These are phyloP conservation scores for Cyamopsis tetragonoloba DNA, from an alignment of 306 rosid genomes.

Conservation along the genomic window DNA sequence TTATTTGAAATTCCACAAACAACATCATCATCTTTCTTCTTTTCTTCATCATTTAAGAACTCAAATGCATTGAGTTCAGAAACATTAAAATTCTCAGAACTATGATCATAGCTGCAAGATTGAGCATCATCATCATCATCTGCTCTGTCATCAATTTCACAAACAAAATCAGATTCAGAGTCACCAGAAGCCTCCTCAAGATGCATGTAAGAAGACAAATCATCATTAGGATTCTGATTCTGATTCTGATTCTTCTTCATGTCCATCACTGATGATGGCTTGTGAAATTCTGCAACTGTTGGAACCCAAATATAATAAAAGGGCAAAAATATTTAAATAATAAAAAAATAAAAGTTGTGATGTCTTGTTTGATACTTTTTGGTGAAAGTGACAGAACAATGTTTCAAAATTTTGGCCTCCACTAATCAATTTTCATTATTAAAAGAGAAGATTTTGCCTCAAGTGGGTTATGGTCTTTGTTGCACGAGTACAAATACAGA, in stretches of 20 bases:
- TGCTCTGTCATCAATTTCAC: constrained; percentile 6
- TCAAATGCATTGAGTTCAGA: constrained; percentile 25
- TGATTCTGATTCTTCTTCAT: too few species aligned
- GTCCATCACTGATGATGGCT: constrained; percentile 28
- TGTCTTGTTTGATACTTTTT: constrained; percentile 11
- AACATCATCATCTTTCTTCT: background rate
- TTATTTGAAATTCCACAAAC: constrained; percentile 27
- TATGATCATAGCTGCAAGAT: constrained; percentile 65
- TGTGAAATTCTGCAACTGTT: background rate
- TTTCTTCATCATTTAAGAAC: constrained; percentile 11
- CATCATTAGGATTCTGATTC: constrained; percentile 24
- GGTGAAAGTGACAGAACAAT: constrained; percentile 19
- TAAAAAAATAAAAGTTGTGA: background rate
- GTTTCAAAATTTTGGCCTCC: constrained; percentile 12
- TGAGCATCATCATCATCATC: constrained; percentile 67
- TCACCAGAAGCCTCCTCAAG: constrained; percentile 84
- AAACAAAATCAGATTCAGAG: constrained; percentile 49
- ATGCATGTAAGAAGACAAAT: constrained; percentile 47
- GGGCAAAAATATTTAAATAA: background rate
- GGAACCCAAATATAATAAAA: background rate
- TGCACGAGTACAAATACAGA: too few species aligned
- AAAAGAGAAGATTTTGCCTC: constrained; percentile 15
- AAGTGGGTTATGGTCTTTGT: constrained; percentile 24
- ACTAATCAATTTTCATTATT: background rate
- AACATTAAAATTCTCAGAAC: constrained; percentile 15